These are phyloP conservation scores for Phytopythium chamaehyphon DNA, from an alignment of 352 stramenopile genomes.

Conservation along the genomic window DNA sequence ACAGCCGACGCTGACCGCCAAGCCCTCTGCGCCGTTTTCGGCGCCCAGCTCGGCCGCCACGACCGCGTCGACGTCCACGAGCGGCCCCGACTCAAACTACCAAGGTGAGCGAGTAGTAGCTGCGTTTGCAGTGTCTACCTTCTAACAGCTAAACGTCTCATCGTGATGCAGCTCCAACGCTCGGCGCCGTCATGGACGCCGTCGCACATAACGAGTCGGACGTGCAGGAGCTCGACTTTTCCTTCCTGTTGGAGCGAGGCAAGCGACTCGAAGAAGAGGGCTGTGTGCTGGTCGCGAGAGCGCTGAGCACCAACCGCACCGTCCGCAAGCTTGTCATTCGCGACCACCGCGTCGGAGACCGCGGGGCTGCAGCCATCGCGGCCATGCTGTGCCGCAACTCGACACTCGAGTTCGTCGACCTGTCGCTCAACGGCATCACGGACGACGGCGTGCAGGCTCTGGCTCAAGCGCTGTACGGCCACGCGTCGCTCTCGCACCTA, in stretches of 20 bases:
- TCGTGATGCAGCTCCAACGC: slow-evolving; percentile 36
- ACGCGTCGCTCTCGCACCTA: slow-evolving; percentile 62
- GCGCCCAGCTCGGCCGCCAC: too few relatives aligned
- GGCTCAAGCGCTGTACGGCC: slow-evolving; percentile 63
- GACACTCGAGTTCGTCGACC: slow-evolving; percentile 61
- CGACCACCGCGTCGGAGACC: slow-evolving; percentile 66
- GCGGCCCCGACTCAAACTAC: too few relatives aligned
- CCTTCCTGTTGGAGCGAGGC: slow-evolving; percentile 45
- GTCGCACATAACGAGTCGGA: slow-evolving; percentile 61
- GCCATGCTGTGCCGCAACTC: slow-evolving; percentile 71
- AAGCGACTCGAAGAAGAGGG: slow-evolving; percentile 50
- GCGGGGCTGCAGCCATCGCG: slow-evolving; percentile 51
- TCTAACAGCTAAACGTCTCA: too few relatives aligned
- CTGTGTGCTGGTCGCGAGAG: slow-evolving; percentile 57
- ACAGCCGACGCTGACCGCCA: too few relatives aligned
- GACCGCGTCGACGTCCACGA: too few relatives aligned
- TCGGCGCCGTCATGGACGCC: slow-evolving; percentile 44
- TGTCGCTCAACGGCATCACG: slow-evolving; percentile 68
- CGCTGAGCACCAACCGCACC: slow-evolving; percentile 54
- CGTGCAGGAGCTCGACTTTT: slow-evolving; percentile 68
- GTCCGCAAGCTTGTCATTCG: slow-evolving; percentile 60
- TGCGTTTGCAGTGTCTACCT: not conserved
- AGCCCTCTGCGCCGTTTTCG: too few relatives aligned
- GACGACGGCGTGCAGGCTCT: slow-evolving; percentile 53
- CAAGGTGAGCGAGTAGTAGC: not conserved